Base-by-base conservation (phyloP, 2,329 filamentous ascomycete genomes). In the Didymella lethalis region DNA sequence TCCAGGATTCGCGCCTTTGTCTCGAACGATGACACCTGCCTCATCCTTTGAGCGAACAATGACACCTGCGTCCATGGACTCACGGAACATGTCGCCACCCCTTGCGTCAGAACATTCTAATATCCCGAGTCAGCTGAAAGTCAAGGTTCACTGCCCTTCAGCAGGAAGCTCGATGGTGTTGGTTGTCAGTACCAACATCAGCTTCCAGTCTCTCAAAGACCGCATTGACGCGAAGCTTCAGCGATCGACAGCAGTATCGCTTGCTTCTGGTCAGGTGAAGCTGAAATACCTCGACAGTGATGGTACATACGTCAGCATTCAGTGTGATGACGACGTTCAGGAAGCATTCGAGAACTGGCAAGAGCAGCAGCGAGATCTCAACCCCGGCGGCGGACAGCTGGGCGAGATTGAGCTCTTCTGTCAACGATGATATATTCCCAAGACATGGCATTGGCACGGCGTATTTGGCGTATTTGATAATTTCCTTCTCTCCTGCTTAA, bases 271-370 rank as follows among this genome's bases (percentile, higher is more conserved):
- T 62, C 89, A 90, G 65, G 87, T 97, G 68, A 92, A 93, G 78
- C 82, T 99, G 55, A 91, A 93, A 62, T 99, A 98, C 77, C 86
- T 89, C 50, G 95, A 99, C 72, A 67, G 64, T 43, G 95, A 99
- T 66, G 91, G 91, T 48, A 95, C 98, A 72, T 94, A 90, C 73
- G 91, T 99, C 61, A 93, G 90, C 50, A 97, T 99, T 54, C 90
- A 95, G 75, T 94, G 90, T 61, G 95, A 99, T 71, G 95, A 99
- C 70, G 95, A 97, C 67, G 95, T 99, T 43, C 92, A 96, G 71
- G 93, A 95, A 68, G 95, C 95, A 4, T 97, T 99, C 73, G 89
- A 93, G 76, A 93, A 96, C 68, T 97, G 93, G 93, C 88, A 91
- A 32, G 93, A 97, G 72, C 89, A 88, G 66, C 84, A 88, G 69